Conservation (phyloP, 345 rosid genomes). For the Eucalyptus polyanthemos region DNA sequence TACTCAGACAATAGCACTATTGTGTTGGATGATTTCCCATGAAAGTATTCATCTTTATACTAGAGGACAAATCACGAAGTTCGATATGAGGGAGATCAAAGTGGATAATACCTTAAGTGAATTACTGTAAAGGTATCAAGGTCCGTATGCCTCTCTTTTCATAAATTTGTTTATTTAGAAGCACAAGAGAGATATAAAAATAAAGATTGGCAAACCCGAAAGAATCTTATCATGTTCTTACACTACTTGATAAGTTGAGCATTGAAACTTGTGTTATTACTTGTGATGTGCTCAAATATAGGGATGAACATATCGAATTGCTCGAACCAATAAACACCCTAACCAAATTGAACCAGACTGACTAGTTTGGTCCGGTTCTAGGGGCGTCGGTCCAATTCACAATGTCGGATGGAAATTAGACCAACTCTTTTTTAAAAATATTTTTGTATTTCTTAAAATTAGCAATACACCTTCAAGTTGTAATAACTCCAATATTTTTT, state of each 20-base stretch:
- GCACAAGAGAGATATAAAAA: not conserved
- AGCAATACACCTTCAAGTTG: too few species aligned
- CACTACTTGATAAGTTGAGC: not conserved
- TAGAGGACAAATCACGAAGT: not conserved
- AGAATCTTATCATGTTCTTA: not conserved
- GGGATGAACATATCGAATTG: fast-evolving
- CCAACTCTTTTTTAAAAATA: fast-evolving
- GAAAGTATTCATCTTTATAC: not conserved
- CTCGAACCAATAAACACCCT: fast-evolving
- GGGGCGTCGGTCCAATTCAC: fast-evolving
- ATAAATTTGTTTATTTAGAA: not conserved
- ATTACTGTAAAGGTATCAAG: fast-evolving
- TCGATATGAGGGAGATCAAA: not conserved
- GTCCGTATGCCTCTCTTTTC: fast-evolving
- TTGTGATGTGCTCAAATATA: not conserved
- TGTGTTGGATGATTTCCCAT: not conserved
- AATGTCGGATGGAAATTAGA: fast-evolving
- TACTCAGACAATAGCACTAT: too few species aligned
- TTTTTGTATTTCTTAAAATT: too few species aligned
- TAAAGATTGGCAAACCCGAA: fast-evolving
- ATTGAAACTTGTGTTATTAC: not conserved
- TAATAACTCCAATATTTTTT: too few species aligned
- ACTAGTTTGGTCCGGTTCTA: fast-evolving
- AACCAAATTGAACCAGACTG: fast-evolving
- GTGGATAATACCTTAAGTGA: fast-evolving